phyloP scores from a whole-genome alignment of 2,329 filamentous ascomycete species.

The Dactylellina drechsleri region DNA sequence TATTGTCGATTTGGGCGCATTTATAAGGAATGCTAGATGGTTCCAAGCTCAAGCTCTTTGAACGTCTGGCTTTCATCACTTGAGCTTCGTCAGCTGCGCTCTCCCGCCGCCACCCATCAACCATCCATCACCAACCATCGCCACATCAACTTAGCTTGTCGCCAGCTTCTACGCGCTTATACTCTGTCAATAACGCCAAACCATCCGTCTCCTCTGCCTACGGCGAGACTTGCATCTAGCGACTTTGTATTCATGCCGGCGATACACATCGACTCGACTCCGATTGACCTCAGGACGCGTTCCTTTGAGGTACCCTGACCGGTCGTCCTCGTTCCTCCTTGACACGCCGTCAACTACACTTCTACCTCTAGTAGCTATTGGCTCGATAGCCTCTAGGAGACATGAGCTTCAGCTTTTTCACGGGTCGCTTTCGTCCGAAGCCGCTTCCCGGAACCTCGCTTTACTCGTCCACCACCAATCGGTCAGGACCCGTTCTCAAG shows the following conservation, averaged over 20 bases:
- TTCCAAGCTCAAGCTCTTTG: background rate
- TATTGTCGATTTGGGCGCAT: background rate
- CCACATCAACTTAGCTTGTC: background rate
- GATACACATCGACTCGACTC: background rate
- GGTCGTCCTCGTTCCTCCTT: background rate
- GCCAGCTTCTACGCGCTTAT: background rate
- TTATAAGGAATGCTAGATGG: background rate
- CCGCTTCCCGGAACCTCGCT: constrained; percentile 44
- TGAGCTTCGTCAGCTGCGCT: constrained; percentile 40
- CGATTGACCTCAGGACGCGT: constrained; percentile 25
- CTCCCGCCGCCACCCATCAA: background rate
- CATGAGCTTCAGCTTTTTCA: constrained; percentile 42
- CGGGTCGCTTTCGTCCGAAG: constrained; percentile 46
- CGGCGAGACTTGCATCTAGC: background rate
- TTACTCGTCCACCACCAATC: constrained; percentile 42
- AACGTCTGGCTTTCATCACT: constrained; percentile 25
- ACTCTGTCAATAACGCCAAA: background rate
- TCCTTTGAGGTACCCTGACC: constrained; percentile 38
- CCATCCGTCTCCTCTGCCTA: background rate
- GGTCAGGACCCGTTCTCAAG: constrained; percentile 38
- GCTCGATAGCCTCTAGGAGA: background rate
- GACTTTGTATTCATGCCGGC: constrained; percentile 19
- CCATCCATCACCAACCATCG: background rate
- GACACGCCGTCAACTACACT: background rate
- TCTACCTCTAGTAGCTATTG: background rate